Conservation (phyloP, 306 rosid genomes). For the Castanea mollissima region DNA sequence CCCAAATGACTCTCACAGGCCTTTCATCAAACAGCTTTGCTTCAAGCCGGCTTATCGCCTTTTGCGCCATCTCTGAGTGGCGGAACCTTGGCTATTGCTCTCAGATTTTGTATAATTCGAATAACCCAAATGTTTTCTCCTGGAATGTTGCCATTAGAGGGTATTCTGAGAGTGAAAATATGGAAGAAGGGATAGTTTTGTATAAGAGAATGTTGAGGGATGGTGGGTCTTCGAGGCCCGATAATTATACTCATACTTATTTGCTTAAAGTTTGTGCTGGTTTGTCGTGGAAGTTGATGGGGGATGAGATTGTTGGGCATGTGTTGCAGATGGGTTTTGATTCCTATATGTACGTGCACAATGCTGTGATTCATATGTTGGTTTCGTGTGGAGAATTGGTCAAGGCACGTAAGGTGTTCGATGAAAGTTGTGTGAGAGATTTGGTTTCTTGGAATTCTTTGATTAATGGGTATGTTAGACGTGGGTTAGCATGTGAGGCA, state of each 20-base stretch:
- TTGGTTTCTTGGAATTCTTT: constrained; percentile 84
- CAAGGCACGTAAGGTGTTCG: constrained; percentile 55
- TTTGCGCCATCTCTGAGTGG: constrained; percentile 68
- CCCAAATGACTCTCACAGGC: constrained; percentile 59
- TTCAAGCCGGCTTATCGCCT: constrained; percentile 65
- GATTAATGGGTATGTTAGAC: constrained; percentile 65
- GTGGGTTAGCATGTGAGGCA: constrained; percentile 62
- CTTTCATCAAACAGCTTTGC: constrained; percentile 52
- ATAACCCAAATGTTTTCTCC: constrained; percentile 51
- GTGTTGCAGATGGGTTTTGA: constrained; percentile 60
- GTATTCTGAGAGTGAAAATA: constrained; percentile 44
- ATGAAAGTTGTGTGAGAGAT: constrained; percentile 62
- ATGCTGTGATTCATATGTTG: constrained; percentile 58
- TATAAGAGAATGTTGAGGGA: constrained; percentile 53
- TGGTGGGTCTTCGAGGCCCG: constrained; percentile 44
- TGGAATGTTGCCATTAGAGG: constrained; percentile 80
- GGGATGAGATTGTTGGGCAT: constrained; percentile 60
- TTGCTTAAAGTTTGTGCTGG: constrained; percentile 65
- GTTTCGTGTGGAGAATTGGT: constrained; percentile 51
- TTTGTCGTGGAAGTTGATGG: constrained; percentile 33
- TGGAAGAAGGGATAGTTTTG: constrained; percentile 46
- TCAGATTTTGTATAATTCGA: constrained; percentile 35
- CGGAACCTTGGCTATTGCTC: constrained; percentile 50
- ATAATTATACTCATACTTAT: constrained; percentile 64
- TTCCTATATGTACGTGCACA: constrained; percentile 60